Evolutionary conservation across 1,284 basidiomycete genomes (phyloP), one percentile per base, ranked within the genome.

Genomic region (Tilletia caries): DNA sequence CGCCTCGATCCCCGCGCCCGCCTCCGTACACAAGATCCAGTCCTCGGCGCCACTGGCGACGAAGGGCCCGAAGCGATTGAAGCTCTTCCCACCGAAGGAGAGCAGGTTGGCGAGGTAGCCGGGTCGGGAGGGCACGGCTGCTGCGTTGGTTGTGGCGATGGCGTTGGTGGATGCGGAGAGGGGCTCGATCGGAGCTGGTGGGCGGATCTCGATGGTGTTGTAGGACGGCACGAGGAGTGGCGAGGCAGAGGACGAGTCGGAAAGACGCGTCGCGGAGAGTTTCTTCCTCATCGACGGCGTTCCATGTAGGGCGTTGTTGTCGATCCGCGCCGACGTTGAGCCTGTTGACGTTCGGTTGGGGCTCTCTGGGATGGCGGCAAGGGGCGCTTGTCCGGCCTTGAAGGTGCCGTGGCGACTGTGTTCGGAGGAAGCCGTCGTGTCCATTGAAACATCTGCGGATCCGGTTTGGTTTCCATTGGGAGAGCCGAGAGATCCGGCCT

Each of bases 41-140:
- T 89, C 89, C 80, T 93, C 92, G 6, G 91, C 91, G 48, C 92
- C 91, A 71, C 89, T 91, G 1, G 90, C 91, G 25, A 93, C 92
- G 79, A 92, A 93, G 72, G 87, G 89, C 0, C 90, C 91, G 84
- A 92, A 93, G 23, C 91, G 86, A 80, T 93, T 92, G 68, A 92
- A 83, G 65, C 87, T 88, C 83, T 89, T 91, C 4, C 91, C 90
- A 29, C 91, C 89, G 0, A 92, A 87, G 0, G 92, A 85, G 5
- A 60, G 54, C 23, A 60, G 29, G 3, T 27, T 60, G 54, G 54
- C 54, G 20, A 60, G 12, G 29, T 60, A 60, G 13, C 54, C 54
- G 10, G 54, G 54, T 60, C 27, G 18, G 54, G 54, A 60, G 13
- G 54, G 25, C 5, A 25, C 54, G 5, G 54, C 29, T 27, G 8